These are phyloP conservation scores for Sporobolomyces roseus DNA, from an alignment of 768 basidiomycete species.

Conservation along the genomic window DNA sequence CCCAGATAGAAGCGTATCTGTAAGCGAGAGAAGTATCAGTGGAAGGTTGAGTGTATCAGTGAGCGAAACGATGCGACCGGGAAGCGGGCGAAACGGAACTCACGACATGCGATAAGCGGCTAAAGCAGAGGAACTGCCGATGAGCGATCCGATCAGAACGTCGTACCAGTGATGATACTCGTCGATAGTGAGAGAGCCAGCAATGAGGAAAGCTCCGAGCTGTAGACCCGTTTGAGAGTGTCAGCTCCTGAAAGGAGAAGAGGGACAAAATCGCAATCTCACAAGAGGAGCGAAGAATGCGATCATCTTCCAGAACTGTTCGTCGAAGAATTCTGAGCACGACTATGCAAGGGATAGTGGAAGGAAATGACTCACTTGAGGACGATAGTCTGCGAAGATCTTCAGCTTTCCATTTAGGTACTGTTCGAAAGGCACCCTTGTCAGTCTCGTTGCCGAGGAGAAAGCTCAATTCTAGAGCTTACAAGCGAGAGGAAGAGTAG, in stretches of 20 bases:
- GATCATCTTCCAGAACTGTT: slow-evolving; percentile 62
- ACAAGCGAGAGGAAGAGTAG: slow-evolving; percentile 53
- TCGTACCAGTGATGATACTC: slow-evolving; percentile 61
- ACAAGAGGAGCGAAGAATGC: slow-evolving; percentile 57
- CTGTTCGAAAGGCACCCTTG: background rate
- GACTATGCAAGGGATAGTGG: background rate
- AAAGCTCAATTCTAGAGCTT: slow-evolving; percentile 44
- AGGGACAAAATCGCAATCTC: slow-evolving; percentile 33
- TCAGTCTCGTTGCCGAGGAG: background rate
- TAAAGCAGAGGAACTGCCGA: slow-evolving; percentile 55
- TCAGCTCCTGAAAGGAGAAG: too few species aligned
- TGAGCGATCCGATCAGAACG: slow-evolving; percentile 57
- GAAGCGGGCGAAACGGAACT: slow-evolving; percentile 13
- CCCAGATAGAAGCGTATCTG: slow-evolving; percentile 58
- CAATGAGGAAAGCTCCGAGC: slow-evolving; percentile 57
- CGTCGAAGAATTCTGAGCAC: background rate
- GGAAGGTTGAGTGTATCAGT: slow-evolving; percentile 54
- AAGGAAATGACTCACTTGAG: slow-evolving; percentile 44
- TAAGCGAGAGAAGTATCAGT: slow-evolving; percentile 42
- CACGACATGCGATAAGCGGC: slow-evolving; percentile 46
- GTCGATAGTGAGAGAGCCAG: slow-evolving; percentile 59
- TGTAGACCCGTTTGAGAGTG: background rate
- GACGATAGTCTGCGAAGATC: slow-evolving; percentile 60
- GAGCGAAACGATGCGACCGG: too few species aligned
- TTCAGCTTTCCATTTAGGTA: slow-evolving; percentile 58